Evolutionary conservation across 768 basidiomycete species (phyloP), one percentile per base, ranked within the genome.

Genomic region (Cyclocybe aegerita): DNA sequence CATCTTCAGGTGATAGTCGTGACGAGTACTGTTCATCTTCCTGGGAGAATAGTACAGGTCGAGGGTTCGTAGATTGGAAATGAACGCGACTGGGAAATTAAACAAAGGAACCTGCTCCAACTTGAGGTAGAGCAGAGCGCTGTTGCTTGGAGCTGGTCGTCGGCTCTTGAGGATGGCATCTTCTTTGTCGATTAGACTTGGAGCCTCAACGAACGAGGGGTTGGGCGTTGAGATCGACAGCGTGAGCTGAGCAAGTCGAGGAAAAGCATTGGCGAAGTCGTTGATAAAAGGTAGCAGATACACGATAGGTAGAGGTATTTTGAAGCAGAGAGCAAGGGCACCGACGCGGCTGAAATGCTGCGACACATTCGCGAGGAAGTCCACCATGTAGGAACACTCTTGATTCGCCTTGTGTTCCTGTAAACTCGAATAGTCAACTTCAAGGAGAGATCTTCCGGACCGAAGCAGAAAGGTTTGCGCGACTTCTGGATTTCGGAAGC

Each of bases 41-140:
- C 47, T 55, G 29, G 66, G 70, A 3, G 68, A 61, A 53, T 69
- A 79, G 32, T 61, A 65, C 17, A 82, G 62, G 48, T 78, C 74
- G 16, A 82, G 67, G 12, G 64, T 66, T 48, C 59, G 65, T 40
- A 80, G 62, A 49, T 74, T 71, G 23, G 62, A 56, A 38, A 79
- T 55, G 45, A 76, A 66, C 46, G 60, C 59, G 10, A 60, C 52
- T 9, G 75, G 69, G 4, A 79, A 59, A 42, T 65, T 65, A 37
- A 66, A 67, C 10, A 71, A 62, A 15, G 77, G 74, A 29, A 81
- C 57, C 58, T 74, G 66, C 44, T 72, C 66, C 23, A 80, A 55
- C 48, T 70, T 70, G 17, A 80, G 71, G 56, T 69, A 60, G 38
- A 56, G 56, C 31, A 74, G 59, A 32, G 47, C 45, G 46, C 56